These are phyloP conservation scores for Lipomyces yamanashiensis DNA, from an alignment of 805 yeast genomes.

Conservation along the genomic window DNA sequence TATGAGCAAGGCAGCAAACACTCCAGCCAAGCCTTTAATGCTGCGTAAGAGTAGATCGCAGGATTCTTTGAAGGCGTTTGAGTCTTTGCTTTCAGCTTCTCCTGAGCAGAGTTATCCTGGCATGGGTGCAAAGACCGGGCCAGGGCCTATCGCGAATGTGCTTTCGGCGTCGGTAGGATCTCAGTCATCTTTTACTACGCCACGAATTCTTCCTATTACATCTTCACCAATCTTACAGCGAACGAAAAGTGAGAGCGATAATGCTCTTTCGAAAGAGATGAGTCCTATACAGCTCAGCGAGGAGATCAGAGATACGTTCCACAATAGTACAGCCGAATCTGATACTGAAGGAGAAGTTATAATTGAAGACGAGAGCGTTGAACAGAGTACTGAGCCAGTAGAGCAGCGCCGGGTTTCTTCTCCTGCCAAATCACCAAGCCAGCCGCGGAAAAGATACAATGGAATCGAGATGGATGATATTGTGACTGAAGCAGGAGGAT, in stretches of 20 bases:
- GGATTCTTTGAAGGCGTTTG: constrained; percentile 27
- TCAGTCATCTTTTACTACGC: constrained; percentile 13
- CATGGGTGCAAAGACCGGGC: not conserved
- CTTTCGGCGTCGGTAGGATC: not conserved
- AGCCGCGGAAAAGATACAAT: not conserved
- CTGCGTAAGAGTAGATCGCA: constrained; percentile 10
- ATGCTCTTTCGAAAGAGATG: constrained; percentile 5
- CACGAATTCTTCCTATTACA: constrained; percentile 5
- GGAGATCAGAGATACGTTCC: constrained; percentile 14
- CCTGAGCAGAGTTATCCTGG: not conserved
- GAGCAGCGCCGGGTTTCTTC: not conserved
- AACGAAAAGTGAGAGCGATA: constrained; percentile 11
- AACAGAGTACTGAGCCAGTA: not conserved
- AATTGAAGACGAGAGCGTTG: not conserved
- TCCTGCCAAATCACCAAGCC: not conserved
- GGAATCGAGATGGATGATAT: constrained; percentile 33
- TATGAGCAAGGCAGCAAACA: not conserved
- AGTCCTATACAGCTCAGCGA: constrained; percentile 16
- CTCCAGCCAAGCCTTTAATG: constrained; percentile 5
- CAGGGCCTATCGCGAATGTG: not conserved
- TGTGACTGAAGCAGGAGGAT: constrained; percentile 14
- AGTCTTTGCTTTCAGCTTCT: constrained; percentile 15
- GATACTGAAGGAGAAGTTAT: constrained; percentile 6
- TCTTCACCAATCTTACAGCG: constrained; percentile 6
- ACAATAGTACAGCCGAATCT: not conserved